Evolutionary conservation across 805 yeast genomes (phyloP), one percentile per base, ranked within the genome.

Genomic region (Nakazawaea ishiwadae): DNA sequence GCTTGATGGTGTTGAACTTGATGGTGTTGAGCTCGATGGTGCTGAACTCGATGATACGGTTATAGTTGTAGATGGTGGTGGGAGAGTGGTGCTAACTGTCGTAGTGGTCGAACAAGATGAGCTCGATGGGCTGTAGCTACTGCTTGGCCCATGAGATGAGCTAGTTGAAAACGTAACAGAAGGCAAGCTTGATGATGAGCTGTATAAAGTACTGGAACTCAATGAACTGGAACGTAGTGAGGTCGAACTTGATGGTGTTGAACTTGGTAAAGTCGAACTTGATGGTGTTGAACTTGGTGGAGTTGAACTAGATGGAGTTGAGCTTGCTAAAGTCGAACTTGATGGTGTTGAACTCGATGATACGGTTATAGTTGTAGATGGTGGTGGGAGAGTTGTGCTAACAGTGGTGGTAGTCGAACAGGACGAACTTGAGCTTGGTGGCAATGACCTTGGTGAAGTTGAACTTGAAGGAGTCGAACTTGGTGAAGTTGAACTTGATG

Each of bases 251-350:
- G 31, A 23, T 18, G 32, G 17, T 7, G 26, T 23, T 8, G 43
- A 34, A 19, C 32, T 17, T 18, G 41, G 31, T 24, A 23, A 15
- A 9, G 21, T 16, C n/a, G 27, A 19, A 23, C 26, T 10, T 23
- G 26, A 23, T 23, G 26, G 26, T 15, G 12, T 42, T 26, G 15
- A 19, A 3, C 19, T 9, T 4, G 31, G 4, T 19, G 38, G 18
- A 3, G 35, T 20, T 8, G 27, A 14, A 15, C 41, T 17, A 17
- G 38, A 32, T 32, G 36, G 28, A 26, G 26, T 18, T 14, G 37
- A 14, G 16, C 27, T 6, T 20, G 33, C 20, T 32, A 31, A 23
- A 14, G 24, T 35, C 15, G 39, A 35, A 30, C 34, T 30, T 8
- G 35, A 35, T 16, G 23, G 23, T 16, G 10, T 7, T 16, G 39